Conservation (phyloP, 805 yeast genomes). For the Priceomyces melissophilus region DNA sequence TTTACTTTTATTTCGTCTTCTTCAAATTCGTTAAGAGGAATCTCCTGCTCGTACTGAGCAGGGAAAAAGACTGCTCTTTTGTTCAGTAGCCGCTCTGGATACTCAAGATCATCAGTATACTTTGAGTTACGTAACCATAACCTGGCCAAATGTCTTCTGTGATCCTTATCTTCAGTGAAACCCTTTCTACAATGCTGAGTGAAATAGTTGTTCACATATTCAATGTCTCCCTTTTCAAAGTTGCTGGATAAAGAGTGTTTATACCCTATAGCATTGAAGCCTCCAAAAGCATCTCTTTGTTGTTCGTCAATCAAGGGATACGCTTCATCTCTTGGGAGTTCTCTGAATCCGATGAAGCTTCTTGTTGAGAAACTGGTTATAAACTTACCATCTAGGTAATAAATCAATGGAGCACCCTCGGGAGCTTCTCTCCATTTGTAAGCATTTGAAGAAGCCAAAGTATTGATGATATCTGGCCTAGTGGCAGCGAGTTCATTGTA, state of each 20-base stretch:
- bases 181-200: conserved; percentile 10
- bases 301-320: conserved; percentile 5
- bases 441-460: conserved; percentile 6
- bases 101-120: conserved; percentile 4
- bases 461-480: conserved; percentile 8
- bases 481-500: conserved; percentile 9
- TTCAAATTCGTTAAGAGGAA: conserved; percentile 9
- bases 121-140: conserved; percentile 11
- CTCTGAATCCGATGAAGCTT: conserved; percentile 9
- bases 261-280: conserved; percentile 8
- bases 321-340: conserved; percentile 9
- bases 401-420: conserved; percentile 7
- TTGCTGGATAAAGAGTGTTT: conserved; percentile 4
- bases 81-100: conserved; percentile 5
- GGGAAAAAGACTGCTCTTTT: conserved; percentile 7
- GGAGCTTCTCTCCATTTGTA: conserved; percentile 6
- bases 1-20: conserved; percentile 8
- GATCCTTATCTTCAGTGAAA: conserved; percentile 7
- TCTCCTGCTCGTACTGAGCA: conserved; percentile 7
- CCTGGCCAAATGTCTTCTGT: conserved; percentile 10
- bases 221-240: conserved; percentile 10
- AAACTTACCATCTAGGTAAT: conserved; percentile 5
- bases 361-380: conserved; percentile 8
- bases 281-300: conserved; percentile 11
- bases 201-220: conserved; percentile 9